These are phyloP conservation scores for Apiospora saccharicola DNA, from an alignment of 2,329 filamentous ascomycete genomes.

Conservation along the genomic window DNA sequence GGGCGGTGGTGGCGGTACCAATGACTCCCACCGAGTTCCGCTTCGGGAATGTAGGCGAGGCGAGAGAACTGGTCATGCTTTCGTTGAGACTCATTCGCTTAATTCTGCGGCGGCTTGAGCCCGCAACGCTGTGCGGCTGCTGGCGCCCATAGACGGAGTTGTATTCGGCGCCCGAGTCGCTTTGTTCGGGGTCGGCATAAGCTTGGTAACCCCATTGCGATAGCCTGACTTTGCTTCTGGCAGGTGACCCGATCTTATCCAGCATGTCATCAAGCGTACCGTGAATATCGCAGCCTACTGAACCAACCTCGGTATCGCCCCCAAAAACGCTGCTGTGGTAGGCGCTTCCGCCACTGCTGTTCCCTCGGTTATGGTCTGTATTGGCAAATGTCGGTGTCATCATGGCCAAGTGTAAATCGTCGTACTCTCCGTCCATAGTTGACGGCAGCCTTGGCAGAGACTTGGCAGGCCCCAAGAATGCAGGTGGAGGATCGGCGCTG, in stretches of 20 bases:
- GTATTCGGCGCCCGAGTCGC: not conserved
- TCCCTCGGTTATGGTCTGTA: not conserved
- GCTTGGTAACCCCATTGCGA: slow-evolving; percentile 15
- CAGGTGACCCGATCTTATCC: slow-evolving; percentile 28
- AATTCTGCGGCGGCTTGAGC: not conserved
- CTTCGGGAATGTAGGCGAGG: not conserved
- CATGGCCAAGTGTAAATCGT: not conserved
- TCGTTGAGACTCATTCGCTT: slow-evolving; percentile 5
- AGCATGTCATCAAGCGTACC: slow-evolving; percentile 25
- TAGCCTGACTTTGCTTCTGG: not conserved
- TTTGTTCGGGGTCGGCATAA: not conserved
- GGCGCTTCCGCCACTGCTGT: slow-evolving; percentile 8
- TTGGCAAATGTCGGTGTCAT: not conserved
- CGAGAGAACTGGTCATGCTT: not conserved
- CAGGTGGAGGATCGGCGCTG: slow-evolving; percentile 17
- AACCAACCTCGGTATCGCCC: slow-evolving; percentile 25
- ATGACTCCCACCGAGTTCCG: slow-evolving; percentile 3
- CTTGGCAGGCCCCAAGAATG: slow-evolving; percentile 17
- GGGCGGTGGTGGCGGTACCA: not conserved
- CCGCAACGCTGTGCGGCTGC: not conserved
- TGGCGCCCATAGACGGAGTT: not conserved
- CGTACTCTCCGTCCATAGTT: not conserved
- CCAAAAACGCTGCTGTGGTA: slow-evolving; percentile 25
- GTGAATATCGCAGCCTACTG: slow-evolving; percentile 17
- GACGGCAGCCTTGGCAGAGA: not conserved